phyloP scores from a whole-genome alignment of 345 rosid species.

The Gossypioides kirkii region DNA sequence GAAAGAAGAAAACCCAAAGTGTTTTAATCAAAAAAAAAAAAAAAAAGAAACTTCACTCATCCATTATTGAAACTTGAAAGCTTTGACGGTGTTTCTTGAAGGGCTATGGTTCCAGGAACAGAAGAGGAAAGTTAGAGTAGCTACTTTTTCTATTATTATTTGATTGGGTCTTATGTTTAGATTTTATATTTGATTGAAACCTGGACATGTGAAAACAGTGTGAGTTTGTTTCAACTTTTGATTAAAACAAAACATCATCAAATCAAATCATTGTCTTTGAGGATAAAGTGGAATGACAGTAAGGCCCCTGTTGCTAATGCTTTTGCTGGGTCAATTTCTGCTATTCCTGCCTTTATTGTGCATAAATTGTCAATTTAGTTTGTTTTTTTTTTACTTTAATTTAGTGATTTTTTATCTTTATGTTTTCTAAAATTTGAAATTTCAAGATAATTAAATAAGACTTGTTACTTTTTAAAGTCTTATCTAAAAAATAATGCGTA shows the following conservation, averaged over 20 bases:
- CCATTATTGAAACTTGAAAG: slow-evolving; percentile 30
- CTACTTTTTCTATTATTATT: neutral
- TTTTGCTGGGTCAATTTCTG: neutral
- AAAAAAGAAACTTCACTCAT: slow-evolving; percentile 29
- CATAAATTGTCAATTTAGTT: too few relatives aligned
- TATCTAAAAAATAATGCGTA: too few relatives aligned
- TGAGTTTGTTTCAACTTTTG: neutral
- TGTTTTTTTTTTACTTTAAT: too few relatives aligned
- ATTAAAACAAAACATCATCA: neutral
- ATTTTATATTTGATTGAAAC: neutral
- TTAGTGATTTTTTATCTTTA: too few relatives aligned
- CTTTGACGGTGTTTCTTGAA: neutral
- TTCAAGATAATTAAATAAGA: too few relatives aligned
- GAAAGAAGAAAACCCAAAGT: neutral
- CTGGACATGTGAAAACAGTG: neutral
- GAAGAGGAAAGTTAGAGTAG: neutral
- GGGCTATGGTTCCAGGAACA: neutral
- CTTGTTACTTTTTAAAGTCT: too few relatives aligned
- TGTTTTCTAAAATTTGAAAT: too few relatives aligned
- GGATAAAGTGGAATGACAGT: neutral
- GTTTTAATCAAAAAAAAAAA: neutral
- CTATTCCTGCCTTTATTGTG: too few relatives aligned
- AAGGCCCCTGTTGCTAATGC: neutral
- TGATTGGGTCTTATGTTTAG: slow-evolving; percentile 8
- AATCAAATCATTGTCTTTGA: neutral